Percentiles rank a stretch among this genome's conserved stretches.
These are phyloP conservation scores for Zopfochytrium polystomum DNA, from an alignment of 371 early-diverging fungal genomes.

Conservation along the genomic window DNA sequence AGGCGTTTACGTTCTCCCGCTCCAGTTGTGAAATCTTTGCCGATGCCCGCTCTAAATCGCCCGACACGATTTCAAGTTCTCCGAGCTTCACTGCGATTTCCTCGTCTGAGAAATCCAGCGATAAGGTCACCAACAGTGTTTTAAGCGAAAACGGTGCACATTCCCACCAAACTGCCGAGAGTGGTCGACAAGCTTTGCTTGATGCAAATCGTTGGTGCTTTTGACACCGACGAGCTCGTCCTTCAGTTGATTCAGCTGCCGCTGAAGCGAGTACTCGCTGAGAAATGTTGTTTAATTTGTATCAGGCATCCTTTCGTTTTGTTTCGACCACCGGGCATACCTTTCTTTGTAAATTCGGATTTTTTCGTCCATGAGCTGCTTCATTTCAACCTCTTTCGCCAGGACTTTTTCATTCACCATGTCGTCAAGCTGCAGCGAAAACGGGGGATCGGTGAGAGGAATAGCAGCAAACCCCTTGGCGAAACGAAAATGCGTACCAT, in stretches of 20 bases:
- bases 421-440: constrained; percentile 52
- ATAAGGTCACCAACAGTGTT: background rate
- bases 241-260: constrained; percentile 75
- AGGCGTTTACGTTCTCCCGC: constrained; percentile 58
- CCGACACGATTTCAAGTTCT: constrained; percentile 79
- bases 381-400: constrained; percentile 63
- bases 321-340: constrained; percentile 38
- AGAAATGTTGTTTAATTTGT: background rate
- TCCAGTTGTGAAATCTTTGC: constrained; percentile 66
- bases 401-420: constrained; percentile 54
- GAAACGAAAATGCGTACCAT: constrained; percentile 19
- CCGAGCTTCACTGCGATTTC: constrained; percentile 80
- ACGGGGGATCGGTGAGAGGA: background rate
- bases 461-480: background rate
- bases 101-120: constrained; percentile 54
- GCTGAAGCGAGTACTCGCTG: constrained; percentile 79
- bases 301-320: too few relatives aligned
- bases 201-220: constrained; percentile 71
- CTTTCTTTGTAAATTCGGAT: constrained; percentile 76
- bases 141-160: background rate
- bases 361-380: constrained; percentile 67
- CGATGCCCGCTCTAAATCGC: constrained; percentile 81
- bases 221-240: constrained; percentile 69
- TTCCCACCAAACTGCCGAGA: constrained; percentile 63
- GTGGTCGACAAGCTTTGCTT: constrained; percentile 69